Conservation (phyloP, 2,329 filamentous ascomycete genomes). For the Xylariaceae sp. region DNA sequence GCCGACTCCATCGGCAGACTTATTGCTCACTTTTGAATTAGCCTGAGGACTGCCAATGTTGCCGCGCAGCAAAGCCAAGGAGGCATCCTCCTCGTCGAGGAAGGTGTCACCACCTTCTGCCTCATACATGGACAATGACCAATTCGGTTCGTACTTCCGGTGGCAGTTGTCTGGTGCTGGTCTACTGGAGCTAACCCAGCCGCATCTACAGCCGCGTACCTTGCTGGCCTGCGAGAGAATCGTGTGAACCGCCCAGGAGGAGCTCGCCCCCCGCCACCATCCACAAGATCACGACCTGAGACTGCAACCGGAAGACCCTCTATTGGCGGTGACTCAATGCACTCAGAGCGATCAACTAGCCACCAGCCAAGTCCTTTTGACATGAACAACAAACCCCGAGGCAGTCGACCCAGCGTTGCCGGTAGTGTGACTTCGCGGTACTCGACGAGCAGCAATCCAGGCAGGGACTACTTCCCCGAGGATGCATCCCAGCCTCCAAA, state of each 20-base stretch:
- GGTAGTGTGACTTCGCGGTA: slow-evolving; percentile 51
- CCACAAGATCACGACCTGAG: slow-evolving; percentile 31
- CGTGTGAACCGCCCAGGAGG: slow-evolving; percentile 67
- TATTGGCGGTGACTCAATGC: slow-evolving; percentile 28
- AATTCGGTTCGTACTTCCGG: slow-evolving; percentile 54
- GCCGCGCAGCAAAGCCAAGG: slow-evolving; percentile 31
- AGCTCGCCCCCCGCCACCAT: slow-evolving; percentile 59
- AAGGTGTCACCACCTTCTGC: slow-evolving; percentile 62
- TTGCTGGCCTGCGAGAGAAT: slow-evolving; percentile 67
- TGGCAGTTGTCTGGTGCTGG: slow-evolving; percentile 3
- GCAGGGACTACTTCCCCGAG: slow-evolving; percentile 53
- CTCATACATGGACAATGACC: slow-evolving; percentile 64
- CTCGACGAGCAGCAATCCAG: slow-evolving; percentile 43
- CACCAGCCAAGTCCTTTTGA: slow-evolving; percentile 33
- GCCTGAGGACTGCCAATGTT: slow-evolving; percentile 16
- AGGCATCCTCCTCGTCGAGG: slow-evolving; percentile 36
- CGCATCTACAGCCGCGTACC: slow-evolving; percentile 47
- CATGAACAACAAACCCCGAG: slow-evolving; percentile 31
- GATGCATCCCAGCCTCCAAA: slow-evolving; percentile 45
- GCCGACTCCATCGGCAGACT: neutral
- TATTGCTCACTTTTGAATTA: neutral
- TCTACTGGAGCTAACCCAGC: slow-evolving; percentile 9
- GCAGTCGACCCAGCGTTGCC: slow-evolving; percentile 41
- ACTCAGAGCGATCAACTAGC: slow-evolving; percentile 32
- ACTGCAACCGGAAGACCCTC: slow-evolving; percentile 31